A percentile compares a stretch with the other conserved stretches of the same genome.
Conservation (phyloP, 495 filamentous ascomycete genomes). For the Tetracladium marchalianum region DNA sequence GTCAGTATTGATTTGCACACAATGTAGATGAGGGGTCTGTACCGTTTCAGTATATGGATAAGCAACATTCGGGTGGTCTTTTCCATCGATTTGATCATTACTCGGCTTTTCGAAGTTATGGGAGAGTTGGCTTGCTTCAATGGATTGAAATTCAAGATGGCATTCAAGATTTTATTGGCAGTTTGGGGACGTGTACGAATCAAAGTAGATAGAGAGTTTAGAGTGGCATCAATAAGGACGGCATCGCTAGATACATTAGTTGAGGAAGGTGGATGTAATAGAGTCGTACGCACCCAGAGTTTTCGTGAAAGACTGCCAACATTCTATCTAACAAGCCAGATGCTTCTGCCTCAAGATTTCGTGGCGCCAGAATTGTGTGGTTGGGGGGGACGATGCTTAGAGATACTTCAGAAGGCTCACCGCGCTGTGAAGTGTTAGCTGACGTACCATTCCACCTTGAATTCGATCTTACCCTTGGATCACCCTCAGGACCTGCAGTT, state of each 20-base stretch:
- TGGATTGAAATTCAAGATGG: conserved; percentile 87
- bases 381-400: conserved; percentile 73
- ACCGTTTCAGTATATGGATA: conserved; percentile 71
- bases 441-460: conserved; percentile 6
- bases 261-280: background rate
- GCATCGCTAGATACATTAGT: conserved; percentile 53
- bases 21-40: conserved; percentile 12
- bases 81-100: conserved; percentile 87
- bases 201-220: conserved; percentile 76
- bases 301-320: conserved; percentile 77
- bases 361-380: conserved; percentile 65
- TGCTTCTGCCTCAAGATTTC: conserved; percentile 81
- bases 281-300: conserved; percentile 51
- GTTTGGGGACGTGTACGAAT: conserved; percentile 72
- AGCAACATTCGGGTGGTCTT: conserved; percentile 78
- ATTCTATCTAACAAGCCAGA: conserved; percentile 83
- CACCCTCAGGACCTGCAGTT: conserved; percentile 69
- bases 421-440: conserved; percentile 40
- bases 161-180: conserved; percentile 72
- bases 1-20: conserved; percentile 1
- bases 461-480: conserved; percentile 61
- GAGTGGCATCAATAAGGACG: conserved; percentile 80
- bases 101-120: conserved; percentile 65
- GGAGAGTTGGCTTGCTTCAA: conserved; percentile 65
- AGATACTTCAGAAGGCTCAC: conserved; percentile 80